These are phyloP conservation scores for Suhomyces coccinellae DNA, from an alignment of 1,139 yeast genomes.

Conservation along the genomic window DNA sequence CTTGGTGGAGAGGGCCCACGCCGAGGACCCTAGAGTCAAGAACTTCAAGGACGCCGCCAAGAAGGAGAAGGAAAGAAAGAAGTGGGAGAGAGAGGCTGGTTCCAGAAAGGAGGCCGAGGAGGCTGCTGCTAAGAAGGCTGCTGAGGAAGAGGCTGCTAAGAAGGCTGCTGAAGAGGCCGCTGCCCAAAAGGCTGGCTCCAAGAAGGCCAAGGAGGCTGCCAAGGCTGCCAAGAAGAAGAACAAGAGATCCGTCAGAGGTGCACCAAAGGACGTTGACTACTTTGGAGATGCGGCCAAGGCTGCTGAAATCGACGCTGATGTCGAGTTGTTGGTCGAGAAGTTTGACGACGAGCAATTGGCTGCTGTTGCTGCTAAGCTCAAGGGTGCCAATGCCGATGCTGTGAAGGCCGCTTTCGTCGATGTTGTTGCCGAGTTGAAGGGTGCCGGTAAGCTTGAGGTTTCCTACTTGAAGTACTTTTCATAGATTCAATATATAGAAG, in stretches of 20 bases:
- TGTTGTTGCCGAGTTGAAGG: constrained; percentile 44
- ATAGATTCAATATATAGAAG: neutral
- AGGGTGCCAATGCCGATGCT: constrained; percentile 50
- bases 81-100: constrained; percentile 98
- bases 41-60: constrained; percentile 90
- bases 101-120: constrained; percentile 94
- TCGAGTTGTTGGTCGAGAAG: constrained; percentile 74
- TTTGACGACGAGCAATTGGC: constrained; percentile 76
- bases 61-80: constrained; percentile 90
- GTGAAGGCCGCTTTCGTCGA: constrained; percentile 54
- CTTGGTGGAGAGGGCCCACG: constrained; percentile 82
- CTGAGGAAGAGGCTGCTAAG: constrained; percentile 73
- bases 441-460: constrained; percentile 33
- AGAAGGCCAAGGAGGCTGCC: constrained; percentile 97
- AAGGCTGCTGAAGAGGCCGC: constrained; percentile 78
- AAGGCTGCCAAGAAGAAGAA: constrained; percentile 97
- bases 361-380: constrained; percentile 63
- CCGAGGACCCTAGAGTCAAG: constrained; percentile 94
- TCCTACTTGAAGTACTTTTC: constrained; percentile 39
- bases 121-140: constrained; percentile 78
- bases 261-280: constrained; percentile 82
- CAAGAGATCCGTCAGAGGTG: constrained; percentile 85
- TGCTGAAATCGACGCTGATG: constrained; percentile 71
- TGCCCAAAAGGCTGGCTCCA: constrained; percentile 63
- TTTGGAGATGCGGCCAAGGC: constrained; percentile 75